phyloP scores from a whole-genome alignment of 2,329 filamentous ascomycete species.

The Cladobotryum mycophilum region DNA sequence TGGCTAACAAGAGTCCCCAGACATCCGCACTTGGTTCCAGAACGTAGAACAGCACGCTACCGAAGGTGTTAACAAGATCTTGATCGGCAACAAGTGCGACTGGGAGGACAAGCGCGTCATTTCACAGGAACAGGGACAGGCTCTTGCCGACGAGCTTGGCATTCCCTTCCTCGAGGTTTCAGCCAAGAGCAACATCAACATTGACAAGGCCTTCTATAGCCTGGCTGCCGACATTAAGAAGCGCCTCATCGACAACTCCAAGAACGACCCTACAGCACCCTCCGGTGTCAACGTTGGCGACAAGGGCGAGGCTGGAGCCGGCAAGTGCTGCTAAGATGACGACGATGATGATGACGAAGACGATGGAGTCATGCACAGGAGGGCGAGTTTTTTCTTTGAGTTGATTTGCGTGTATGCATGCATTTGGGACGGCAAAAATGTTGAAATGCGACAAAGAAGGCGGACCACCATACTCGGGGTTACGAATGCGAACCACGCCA shows the following conservation, averaged over 20 bases:
- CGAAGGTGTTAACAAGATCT: slow-evolving; percentile 98
- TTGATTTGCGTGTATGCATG: slow-evolving; percentile 6
- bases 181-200: slow-evolving; percentile 99
- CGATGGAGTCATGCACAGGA: too few relatives aligned
- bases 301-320: slow-evolving; percentile 49
- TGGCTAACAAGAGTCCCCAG: slow-evolving; percentile 38
- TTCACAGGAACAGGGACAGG: slow-evolving; percentile 86
- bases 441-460: slow-evolving; percentile 11
- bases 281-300: slow-evolving; percentile 65
- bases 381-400: background rate
- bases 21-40: slow-evolving; percentile 99
- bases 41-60: slow-evolving; percentile 98
- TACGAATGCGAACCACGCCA: slow-evolving; percentile 1
- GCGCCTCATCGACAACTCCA: slow-evolving; percentile 85
- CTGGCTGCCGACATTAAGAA: slow-evolving; percentile 98
- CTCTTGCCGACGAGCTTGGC: slow-evolving; percentile 88
- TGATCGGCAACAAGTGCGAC: slow-evolving; percentile 99
- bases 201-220: slow-evolving; percentile 96
- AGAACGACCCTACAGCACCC: slow-evolving; percentile 58
- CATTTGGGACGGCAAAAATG: slow-evolving; percentile 9
- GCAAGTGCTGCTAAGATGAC: slow-evolving; percentile 70
- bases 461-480: slow-evolving; percentile 2
- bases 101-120: slow-evolving; percentile 99
- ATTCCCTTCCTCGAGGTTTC: slow-evolving; percentile 98
- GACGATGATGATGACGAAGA: background rate